Evolutionary conservation across 768 basidiomycete genomes (phyloP).

Genomic region (Lactarius evosmus): DNA sequence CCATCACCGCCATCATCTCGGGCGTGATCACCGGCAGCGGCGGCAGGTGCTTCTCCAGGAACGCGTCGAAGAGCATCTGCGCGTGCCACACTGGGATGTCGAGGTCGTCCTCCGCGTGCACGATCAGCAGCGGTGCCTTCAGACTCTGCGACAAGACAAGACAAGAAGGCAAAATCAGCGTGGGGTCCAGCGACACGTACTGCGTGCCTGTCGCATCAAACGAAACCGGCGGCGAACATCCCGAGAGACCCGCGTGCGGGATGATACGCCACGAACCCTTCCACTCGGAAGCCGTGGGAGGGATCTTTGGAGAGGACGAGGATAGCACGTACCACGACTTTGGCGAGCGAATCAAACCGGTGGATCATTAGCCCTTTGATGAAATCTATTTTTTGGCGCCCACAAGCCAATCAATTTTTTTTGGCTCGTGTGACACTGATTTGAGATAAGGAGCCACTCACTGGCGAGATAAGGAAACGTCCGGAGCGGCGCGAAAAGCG

Average conservation of each 20-base stretch:
- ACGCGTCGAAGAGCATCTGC: conserved; percentile 58
- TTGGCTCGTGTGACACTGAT: conserved; percentile 6
- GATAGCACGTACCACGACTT: conserved; percentile 50
- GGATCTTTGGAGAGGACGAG: neutral
- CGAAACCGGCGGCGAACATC: neutral
- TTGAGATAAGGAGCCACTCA: conserved; percentile 38
- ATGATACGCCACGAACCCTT: neutral
- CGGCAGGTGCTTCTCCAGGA: conserved; percentile 57
- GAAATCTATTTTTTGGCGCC: conserved; percentile 41
- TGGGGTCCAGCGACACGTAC: neutral
- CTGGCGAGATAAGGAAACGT: conserved; percentile 59
- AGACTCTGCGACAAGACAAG: conserved; percentile 46
- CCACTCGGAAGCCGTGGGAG: neutral
- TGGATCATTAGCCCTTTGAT: conserved; percentile 53
- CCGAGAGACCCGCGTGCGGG: neutral
- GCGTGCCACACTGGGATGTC: conserved; percentile 75
- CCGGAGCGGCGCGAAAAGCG: conserved; percentile 67
- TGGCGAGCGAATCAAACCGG: conserved; percentile 60
- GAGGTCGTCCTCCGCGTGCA: conserved; percentile 70
- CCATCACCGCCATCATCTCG: conserved; percentile 30
- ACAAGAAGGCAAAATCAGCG: neutral
- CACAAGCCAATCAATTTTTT: neutral
- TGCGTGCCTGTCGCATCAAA: neutral
- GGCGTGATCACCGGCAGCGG: conserved; percentile 39
- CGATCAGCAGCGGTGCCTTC: conserved; percentile 65